Conservation (phyloP, 768 basidiomycete species). For the Erythrobasidium yunnanense region DNA sequence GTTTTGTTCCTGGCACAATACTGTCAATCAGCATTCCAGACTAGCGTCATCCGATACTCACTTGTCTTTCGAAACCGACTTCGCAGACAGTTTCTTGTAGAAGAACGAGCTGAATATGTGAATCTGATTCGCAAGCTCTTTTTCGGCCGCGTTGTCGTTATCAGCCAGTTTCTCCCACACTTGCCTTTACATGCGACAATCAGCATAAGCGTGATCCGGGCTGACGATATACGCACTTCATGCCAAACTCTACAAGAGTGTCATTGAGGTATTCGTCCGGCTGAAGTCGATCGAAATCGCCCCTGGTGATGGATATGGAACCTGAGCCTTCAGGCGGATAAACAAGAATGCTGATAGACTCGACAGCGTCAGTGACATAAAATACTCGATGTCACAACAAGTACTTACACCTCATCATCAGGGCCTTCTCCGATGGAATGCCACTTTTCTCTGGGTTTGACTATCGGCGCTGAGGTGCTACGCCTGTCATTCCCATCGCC, state of each 20-base stretch:
- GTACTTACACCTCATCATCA: not conserved
- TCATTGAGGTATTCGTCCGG: constrained; percentile 87
- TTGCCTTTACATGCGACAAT: constrained; percentile 46
- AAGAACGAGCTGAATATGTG: constrained; percentile 97
- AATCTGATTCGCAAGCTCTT: constrained; percentile 60
- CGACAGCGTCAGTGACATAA: not conserved
- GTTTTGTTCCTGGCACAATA: not conserved
- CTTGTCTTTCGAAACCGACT: too few relatives aligned
- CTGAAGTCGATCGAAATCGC: constrained; percentile 61
- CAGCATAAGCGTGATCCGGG: not conserved
- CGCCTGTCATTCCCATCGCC: too few relatives aligned
- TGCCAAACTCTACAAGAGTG: constrained; percentile 86
- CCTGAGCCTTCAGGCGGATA: constrained; percentile 27
- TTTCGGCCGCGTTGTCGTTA: constrained; percentile 46
- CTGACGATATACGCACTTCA: constrained; percentile 55
- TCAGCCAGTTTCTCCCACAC: constrained; percentile 51
- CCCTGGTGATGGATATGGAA: constrained; percentile 62
- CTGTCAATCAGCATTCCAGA: not conserved
- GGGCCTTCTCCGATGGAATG: not conserved
- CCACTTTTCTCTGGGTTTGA: not conserved
- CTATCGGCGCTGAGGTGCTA: too few relatives aligned
- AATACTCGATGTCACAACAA: too few relatives aligned
- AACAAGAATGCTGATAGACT: constrained; percentile 1
- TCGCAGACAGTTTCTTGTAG: constrained; percentile 79
- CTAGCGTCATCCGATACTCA: not conserved